A percentile compares a stretch with the other conserved stretches of the same genome.
These are phyloP conservation scores for Chlorella sp. DNA, from an alignment of 139 green algal species.

Conservation along the genomic window DNA sequence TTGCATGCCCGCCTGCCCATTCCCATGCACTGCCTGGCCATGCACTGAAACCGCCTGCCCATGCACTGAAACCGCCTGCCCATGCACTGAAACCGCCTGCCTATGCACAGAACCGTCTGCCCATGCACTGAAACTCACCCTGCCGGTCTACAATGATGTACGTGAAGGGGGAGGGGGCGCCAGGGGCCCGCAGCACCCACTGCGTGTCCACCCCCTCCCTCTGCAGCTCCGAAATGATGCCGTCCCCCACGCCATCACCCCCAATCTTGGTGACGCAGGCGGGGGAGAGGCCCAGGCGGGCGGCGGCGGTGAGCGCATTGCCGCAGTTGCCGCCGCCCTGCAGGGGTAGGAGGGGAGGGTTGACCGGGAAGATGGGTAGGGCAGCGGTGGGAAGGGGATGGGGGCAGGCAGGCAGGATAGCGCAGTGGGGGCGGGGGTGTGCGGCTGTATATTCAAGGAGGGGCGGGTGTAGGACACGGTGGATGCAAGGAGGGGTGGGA, in stretches of 20 bases:
- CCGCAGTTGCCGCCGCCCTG: constrained; percentile 95
- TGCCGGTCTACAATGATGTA: constrained; percentile 96
- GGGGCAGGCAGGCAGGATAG: neutral
- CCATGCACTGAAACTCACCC: too few species aligned
- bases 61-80: too few species aligned
- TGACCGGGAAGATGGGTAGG: neutral
- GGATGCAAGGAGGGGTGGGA: neutral
- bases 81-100: too few species aligned
- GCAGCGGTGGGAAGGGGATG: too few species aligned
- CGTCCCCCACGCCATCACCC: constrained; percentile 80
- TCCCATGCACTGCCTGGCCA: too few species aligned
- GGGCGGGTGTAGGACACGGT: too few species aligned
- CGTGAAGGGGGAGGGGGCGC: constrained; percentile 91
- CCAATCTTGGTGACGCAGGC: constrained; percentile 90
- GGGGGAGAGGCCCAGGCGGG: constrained; percentile 82
- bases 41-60: too few species aligned
- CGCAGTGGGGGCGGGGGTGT: neutral
- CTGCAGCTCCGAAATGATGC: constrained; percentile 87
- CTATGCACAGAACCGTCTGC: too few species aligned
- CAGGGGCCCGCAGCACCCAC: constrained; percentile 68
- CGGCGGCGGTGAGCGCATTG: constrained; percentile 93
- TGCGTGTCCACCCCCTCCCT: constrained; percentile 85
- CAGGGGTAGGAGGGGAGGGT: neutral
- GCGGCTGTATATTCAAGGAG: neutral
- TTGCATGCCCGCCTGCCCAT: too few species aligned